Base-by-base conservation (phyloP, 768 basidiomycete genomes). In the Cystofilobasidium bisporidii region DNA sequence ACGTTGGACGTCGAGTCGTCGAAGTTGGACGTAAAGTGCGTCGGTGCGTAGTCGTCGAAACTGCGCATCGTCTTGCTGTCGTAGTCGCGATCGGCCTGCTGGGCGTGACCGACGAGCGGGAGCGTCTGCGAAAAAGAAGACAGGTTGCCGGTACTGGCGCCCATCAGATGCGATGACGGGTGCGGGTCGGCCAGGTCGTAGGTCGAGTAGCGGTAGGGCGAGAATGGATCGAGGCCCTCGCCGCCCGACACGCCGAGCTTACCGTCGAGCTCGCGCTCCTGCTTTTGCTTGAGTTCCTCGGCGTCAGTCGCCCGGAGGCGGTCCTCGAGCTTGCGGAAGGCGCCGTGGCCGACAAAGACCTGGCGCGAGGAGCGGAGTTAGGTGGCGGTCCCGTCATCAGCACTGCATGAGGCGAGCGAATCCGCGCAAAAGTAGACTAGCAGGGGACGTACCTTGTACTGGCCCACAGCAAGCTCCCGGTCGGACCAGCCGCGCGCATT, bases 281-380 rank as follows among this genome's bases (percentile, higher is more conserved):
- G 84, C 72, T 87, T 88, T 43, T 88, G 82, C 76, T 88, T 88
- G 75, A 85, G 85, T 74, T 96, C 92, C 66, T 96, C 90, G 4
- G 84, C 85, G 62, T 97, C 94, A 20, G 82, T 81, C 0, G 86
- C 81, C 10, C 94, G 86, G 17, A 98, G 80, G 3, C 84, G 83
- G 73, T 99, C 90, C 75, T 98, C 94, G 22, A 98, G 83, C 2
- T 81, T 79, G 70, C 91, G 89, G 83, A 98, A 97, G 0, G 89
- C 88, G 0, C 73, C 70, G 73, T 93, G 91, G 0, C 87, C 88
- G 3, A 99, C 78, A 82, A 90, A 98, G 55, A 93, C 86, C 92
- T 96, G 64, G 1, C 0, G 75, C 82, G 65, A 5, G 43, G 20
- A 5, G 43, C 14, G 17, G 43, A 22, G 20, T 43, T 22, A 17